These are phyloP conservation scores for Daedaleopsis sinensis DNA, from an alignment of 768 basidiomycete species.

Conservation along the genomic window DNA sequence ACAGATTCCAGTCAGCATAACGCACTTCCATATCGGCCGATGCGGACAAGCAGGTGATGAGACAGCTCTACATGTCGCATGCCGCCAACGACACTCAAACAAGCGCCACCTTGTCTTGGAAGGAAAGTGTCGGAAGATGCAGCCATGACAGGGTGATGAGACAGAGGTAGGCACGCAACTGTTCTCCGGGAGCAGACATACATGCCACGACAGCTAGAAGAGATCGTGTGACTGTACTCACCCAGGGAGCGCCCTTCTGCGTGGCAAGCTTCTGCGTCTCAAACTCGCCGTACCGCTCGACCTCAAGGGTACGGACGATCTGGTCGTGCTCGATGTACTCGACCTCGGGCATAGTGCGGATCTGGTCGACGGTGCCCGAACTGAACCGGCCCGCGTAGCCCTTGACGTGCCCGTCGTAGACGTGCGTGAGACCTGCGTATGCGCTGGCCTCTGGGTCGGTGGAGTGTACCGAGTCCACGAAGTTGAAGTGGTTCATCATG, in stretches of 20 bases:
- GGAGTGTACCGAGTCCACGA: constrained; percentile 67
- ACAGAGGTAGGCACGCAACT: background rate
- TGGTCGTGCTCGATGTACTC: constrained; percentile 94
- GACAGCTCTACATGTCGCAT: background rate
- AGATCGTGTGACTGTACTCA: constrained; percentile 42
- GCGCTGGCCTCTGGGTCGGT: constrained; percentile 52
- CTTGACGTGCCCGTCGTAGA: constrained; percentile 73
- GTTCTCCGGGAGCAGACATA: background rate
- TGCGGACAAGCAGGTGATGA: background rate
- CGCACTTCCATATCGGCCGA: background rate
- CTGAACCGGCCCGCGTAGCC: constrained; percentile 87
- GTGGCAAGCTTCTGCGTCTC: constrained; percentile 23
- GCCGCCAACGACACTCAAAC: too few species aligned
- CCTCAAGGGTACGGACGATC: constrained; percentile 75
- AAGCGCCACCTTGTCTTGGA: too few species aligned
- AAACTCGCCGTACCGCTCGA: constrained; percentile 8
- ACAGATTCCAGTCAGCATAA: background rate
- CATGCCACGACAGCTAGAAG: background rate
- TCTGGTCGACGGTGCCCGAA: constrained; percentile 64
- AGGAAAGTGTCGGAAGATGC: too few species aligned
- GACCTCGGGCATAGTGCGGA: constrained; percentile 87
- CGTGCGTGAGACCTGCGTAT: constrained; percentile 63
- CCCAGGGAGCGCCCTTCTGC: constrained; percentile 86
- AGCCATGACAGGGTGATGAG: too few species aligned
- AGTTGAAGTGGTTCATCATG: constrained; percentile 78